Evolutionary conservation across 345 rosid species (phyloP), one percentile per base, ranked within the genome.

Genomic region (Eucalyptus tenuipes): DNA sequence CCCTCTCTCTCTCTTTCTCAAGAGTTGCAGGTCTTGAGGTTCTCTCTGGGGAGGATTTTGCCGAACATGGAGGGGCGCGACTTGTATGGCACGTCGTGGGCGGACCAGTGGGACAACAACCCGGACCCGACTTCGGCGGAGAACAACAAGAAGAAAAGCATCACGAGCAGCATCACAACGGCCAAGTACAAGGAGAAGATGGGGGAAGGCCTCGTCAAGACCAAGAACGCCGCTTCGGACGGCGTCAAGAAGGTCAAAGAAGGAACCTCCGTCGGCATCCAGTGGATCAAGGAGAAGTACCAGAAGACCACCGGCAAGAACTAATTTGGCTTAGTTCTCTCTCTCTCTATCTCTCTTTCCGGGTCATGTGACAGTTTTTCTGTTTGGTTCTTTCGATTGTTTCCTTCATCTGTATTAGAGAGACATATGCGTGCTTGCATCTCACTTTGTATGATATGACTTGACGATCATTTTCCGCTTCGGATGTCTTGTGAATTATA

Each of bases 91-190:
- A 86, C 94, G 53, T 93, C 97, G 4, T 97, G 99, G 99, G 97
- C 98, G 0, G 99, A 96, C 88, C 99, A 95, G 47, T 95, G 99
- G 99, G 98, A 93, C 92, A 57, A 66, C 93, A 40, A 81, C 31
- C 61, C 85, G 87, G 82, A 89, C 42, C 90, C 94, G 0, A 91
- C 90, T 53, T 91, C 94, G 13, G 87, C 86, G 87, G 84, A 87
- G 84, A 86, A 44, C 4, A 4, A 88, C 75, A 49, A 89, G 85
- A 91, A 86, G 86, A 91, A 86, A 49, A 57, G 86, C 24, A 85
- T 61, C 13, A 16, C 61, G 29, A 24, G 29, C 61, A 24, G 29
- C 61, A 24, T 55, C 61, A 24, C 94, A 27, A 80, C 92, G 47
- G 90, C 90, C 47, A 96, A 95, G 88, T 95, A 96, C 92, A 97